A percentile compares a stretch with the other conserved stretches of the same genome.
Evolutionary conservation across 805 yeast genomes (phyloP).

Genomic region (Suhomyces emberorum): DNA sequence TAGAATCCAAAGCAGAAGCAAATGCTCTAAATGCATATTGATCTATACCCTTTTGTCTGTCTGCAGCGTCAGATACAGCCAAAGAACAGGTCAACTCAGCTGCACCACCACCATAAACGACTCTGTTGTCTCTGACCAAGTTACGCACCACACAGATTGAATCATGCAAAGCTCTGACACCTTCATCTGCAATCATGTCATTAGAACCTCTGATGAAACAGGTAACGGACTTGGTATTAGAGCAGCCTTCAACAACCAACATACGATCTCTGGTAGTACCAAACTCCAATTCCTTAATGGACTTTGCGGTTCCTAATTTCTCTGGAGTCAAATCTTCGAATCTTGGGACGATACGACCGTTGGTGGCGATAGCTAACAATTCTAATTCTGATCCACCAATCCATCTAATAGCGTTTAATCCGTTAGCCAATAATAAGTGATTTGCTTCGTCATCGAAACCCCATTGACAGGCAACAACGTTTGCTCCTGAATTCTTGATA

Average conservation of each 20-base stretch:
- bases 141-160: constrained; percentile 97
- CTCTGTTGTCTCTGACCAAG: constrained; percentile 83
- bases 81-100: constrained; percentile 93
- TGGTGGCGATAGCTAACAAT: constrained; percentile 93
- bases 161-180: constrained; percentile 93
- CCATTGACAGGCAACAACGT: constrained; percentile 98
- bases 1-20: constrained; percentile 82
- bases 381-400: constrained; percentile 97
- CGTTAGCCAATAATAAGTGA: constrained; percentile 81
- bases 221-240: constrained; percentile 84
- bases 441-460: constrained; percentile 99
- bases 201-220: constrained; percentile 93
- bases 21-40: constrained; percentile 98
- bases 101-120: constrained; percentile 99
- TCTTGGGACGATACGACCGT: constrained; percentile 95
- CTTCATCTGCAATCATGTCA: constrained; percentile 97
- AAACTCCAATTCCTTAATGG: constrained; percentile 81
- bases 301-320: constrained; percentile 86
- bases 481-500: constrained; percentile 90
- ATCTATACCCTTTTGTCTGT: constrained; percentile 89
- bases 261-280: constrained; percentile 97
- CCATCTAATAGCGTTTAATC: constrained; percentile 97
- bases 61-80: constrained; percentile 89
- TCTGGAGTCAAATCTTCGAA: constrained; percentile 83
- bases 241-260: constrained; percentile 89